A percentile compares a stretch with the other conserved stretches of the same genome.
Evolutionary conservation across 495 filamentous ascomycete genomes (phyloP).

Genomic region (Aspergillus kassunensis): DNA sequence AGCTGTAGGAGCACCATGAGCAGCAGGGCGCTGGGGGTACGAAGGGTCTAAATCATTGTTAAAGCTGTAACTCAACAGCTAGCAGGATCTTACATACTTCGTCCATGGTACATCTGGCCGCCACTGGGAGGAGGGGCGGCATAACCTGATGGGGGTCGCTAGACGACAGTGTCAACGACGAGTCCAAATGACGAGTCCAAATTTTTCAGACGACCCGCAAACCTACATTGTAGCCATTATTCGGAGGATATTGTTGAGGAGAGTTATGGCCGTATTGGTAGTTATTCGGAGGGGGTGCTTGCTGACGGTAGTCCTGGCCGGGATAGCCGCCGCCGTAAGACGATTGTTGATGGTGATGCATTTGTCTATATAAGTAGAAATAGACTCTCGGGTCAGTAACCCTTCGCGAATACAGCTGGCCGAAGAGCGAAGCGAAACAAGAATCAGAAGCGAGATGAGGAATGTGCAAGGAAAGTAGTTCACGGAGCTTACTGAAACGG

Average conservation of each 20-base stretch:
- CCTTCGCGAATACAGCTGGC: background rate
- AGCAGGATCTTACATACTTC: conserved; percentile 13
- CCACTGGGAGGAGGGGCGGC: conserved; percentile 35
- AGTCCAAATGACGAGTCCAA: no score
- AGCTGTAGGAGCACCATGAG: conserved; percentile 32
- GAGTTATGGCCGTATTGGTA: conserved; percentile 46
- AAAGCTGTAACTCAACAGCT: background rate
- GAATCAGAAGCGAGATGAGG: conserved; percentile 6
- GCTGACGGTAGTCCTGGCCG: conserved; percentile 44
- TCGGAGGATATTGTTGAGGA: conserved; percentile 37
- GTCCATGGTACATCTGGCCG: conserved; percentile 33
- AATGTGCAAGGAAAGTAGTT: background rate
- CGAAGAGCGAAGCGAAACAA: background rate
- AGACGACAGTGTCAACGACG: conserved; percentile 14
- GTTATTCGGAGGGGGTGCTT: conserved; percentile 32
- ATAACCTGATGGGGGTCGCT: conserved; percentile 30
- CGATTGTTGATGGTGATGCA: conserved; percentile 25
- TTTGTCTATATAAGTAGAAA: conserved; percentile 7
- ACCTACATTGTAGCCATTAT: conserved; percentile 42
- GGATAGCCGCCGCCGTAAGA: conserved; percentile 46
- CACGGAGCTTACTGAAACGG: conserved; percentile 27
- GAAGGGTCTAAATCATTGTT: conserved; percentile 21
- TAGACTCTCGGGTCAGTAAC: conserved; percentile 5
- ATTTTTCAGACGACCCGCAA: background rate
- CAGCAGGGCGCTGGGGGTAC: conserved; percentile 21